A percentile compares a stretch with the other conserved stretches of the same genome.
Evolutionary conservation across 2,329 filamentous ascomycete species (phyloP).

Genomic region (Monilinia vaccinii-corymbosi): DNA sequence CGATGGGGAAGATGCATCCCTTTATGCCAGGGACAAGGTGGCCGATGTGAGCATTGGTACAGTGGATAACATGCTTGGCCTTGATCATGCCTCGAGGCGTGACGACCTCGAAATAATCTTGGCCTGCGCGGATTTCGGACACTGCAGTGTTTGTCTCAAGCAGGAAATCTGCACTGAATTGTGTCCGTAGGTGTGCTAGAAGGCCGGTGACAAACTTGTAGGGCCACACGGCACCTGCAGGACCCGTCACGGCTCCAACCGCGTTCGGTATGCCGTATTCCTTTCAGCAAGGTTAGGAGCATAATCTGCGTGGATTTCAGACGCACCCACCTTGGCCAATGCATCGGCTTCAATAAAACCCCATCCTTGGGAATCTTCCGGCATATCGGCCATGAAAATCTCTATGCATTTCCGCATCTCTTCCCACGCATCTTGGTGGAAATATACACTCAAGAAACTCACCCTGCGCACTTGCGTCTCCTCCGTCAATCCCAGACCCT

Average conservation of each 20-base stretch:
- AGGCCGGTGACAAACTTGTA: conserved; percentile 51
- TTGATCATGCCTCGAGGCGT: conserved; percentile 46
- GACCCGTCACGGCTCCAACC: not conserved
- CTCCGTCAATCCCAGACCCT: not conserved
- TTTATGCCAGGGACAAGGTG: conserved; percentile 43
- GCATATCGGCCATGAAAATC: conserved; percentile 2
- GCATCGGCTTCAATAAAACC: not conserved
- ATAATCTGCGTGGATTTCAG: not conserved
- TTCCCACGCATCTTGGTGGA: not conserved
- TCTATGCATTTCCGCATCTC: not conserved
- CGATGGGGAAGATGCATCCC: conserved; percentile 49
- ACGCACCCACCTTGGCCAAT: not conserved
- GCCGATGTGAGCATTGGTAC: conserved; percentile 60
- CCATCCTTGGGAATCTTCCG: not conserved
- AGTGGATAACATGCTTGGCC: conserved; percentile 50
- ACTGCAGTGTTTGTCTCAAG: conserved; percentile 38
- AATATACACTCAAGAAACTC: not conserved
- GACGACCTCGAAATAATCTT: conserved; percentile 35
- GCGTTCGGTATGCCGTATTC: not conserved
- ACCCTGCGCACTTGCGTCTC: conserved; percentile 1
- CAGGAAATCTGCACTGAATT: conserved; percentile 41
- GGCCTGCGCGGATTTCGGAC: conserved; percentile 11
- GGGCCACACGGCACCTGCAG: conserved; percentile 37
- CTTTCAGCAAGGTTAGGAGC: not conserved
- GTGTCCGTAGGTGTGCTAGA: conserved; percentile 35